Evolutionary conservation across 208 protist genomes (phyloP).

Genomic region (Leishmania tropica): DNA sequence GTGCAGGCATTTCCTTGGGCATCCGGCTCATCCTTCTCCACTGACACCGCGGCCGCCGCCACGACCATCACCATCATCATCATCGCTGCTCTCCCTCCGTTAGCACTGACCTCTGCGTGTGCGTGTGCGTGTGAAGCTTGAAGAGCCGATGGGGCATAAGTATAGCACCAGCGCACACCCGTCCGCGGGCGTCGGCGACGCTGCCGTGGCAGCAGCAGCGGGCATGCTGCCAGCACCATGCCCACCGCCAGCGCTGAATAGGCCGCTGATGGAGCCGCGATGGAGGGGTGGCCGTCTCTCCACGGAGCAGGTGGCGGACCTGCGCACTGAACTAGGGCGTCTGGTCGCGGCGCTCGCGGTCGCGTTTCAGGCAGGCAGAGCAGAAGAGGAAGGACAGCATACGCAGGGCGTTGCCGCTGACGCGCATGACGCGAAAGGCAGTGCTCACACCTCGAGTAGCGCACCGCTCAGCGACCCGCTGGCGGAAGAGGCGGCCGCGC

Average conservation of each 20-base stretch:
- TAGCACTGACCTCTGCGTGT: neutral
- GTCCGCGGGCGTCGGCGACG: neutral
- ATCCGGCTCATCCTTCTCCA: neutral
- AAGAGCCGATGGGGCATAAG: constrained; percentile 12
- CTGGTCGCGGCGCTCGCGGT: neutral
- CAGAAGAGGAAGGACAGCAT: neutral
- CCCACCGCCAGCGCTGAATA: neutral
- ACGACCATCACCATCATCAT: neutral
- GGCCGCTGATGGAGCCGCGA: neutral
- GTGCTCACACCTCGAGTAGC: neutral
- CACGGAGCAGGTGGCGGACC: neutral
- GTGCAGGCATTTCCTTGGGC: neutral
- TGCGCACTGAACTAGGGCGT: neutral
- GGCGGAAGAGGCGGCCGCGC: neutral
- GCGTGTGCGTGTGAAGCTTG: neutral
- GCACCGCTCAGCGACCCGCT: neutral
- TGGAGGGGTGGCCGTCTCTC: neutral
- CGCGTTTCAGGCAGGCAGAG: neutral
- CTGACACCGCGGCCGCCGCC: neutral
- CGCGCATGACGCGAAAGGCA: neutral
- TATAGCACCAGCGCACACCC: constrained; percentile 5
- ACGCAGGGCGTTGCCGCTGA: too few relatives aligned
- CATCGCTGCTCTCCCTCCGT: neutral
- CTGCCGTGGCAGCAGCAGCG: neutral
- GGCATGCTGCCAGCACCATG: neutral